Conservation (phyloP, 176 grass and related monocot genomes). For the Sorghum bicolor region Sorghum_bicolor_NCBIv3 NC_012874.2:2576501-2577000, state of each 20-base stretch:
- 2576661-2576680: not conserved
- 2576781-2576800: constrained; percentile 98
- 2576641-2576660: not conserved
- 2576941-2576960: constrained; percentile 1
- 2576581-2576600: not conserved
- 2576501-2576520: constrained; percentile 34
- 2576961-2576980: constrained; percentile 57
- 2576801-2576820: constrained; percentile 89
- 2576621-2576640: not conserved
- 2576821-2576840: constrained; percentile 91
- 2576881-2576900: constrained; percentile 34
- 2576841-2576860: constrained; percentile 89
- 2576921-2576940: constrained; percentile 1
- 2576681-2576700: not conserved
- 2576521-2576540: not conserved
- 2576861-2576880: constrained; percentile 96
- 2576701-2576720: not conserved
- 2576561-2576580: not conserved
- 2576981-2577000: constrained; percentile 90
- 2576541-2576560: not conserved
- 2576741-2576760: not conserved
- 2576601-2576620: not conserved
- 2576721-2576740: not conserved
- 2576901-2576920: not conserved
- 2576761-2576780: constrained; percentile 59